Evolutionary conservation across 495 filamentous ascomycete genomes (phyloP).

Genomic region (Mytilinidion resinicola): DNA sequence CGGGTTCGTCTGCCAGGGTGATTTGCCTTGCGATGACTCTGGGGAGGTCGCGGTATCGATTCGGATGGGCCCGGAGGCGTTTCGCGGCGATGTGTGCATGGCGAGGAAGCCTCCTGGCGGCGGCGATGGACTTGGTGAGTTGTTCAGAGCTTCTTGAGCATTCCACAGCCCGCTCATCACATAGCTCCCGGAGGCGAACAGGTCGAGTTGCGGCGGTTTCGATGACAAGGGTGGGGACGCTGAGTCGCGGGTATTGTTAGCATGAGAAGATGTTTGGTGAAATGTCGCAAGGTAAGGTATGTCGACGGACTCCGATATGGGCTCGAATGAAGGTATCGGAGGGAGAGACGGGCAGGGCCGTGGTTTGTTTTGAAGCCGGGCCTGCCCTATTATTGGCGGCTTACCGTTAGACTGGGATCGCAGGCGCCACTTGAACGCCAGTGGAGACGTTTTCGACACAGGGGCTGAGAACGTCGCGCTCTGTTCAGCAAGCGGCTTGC

Average conservation of each 20-base stretch:
- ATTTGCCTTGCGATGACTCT: neutral
- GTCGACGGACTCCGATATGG: neutral
- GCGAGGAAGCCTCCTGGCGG: neutral
- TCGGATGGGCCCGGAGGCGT: slow-evolving; percentile 18
- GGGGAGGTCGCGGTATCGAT: slow-evolving; percentile 7
- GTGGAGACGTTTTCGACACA: too few species aligned
- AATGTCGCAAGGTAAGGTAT: neutral
- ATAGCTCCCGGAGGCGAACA: neutral
- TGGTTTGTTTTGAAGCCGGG: neutral
- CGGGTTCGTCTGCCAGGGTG: slow-evolving; percentile 16
- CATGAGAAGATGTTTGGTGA: neutral
- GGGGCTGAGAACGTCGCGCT: too few species aligned
- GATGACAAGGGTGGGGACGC: neutral
- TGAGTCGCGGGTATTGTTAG: neutral
- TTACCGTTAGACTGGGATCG: too few species aligned
- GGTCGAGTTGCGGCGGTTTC: neutral
- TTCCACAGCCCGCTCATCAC: neutral
- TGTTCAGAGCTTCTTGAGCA: neutral
- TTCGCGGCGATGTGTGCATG: slow-evolving; percentile 16
- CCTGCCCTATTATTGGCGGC: too few species aligned
- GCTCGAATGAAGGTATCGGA: neutral
- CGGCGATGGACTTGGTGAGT: neutral
- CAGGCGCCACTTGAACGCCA: too few species aligned
- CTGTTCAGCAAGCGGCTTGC: too few species aligned
- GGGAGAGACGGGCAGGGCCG: neutral